Conservation (phyloP, 768 basidiomycete genomes). For the Suillus brevipes region DNA sequence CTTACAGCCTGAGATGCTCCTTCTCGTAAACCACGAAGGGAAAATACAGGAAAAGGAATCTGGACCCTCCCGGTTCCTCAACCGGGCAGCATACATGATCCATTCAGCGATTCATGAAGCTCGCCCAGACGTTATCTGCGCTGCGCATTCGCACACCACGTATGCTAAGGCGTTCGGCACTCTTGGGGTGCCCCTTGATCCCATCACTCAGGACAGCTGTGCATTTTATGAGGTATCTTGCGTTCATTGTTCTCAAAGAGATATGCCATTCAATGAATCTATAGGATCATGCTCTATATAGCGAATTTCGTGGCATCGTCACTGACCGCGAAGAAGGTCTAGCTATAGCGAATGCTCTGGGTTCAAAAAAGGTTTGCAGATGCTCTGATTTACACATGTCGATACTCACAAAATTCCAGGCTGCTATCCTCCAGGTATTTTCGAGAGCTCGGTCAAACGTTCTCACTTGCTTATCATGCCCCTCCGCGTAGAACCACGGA, state of each 20-base stretch:
- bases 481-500: slow-evolving; percentile 26
- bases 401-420: slow-evolving; percentile 10
- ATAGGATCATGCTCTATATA: slow-evolving; percentile 33
- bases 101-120: slow-evolving; percentile 36
- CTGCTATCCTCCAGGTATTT: slow-evolving; percentile 24
- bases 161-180: slow-evolving; percentile 41
- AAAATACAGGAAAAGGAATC: slow-evolving; percentile 32
- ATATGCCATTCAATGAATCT: background rate
- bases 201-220: slow-evolving; percentile 36
- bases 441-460: background rate
- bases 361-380: slow-evolving; percentile 23
- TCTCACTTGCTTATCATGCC: background rate
- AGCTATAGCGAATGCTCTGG: slow-evolving; percentile 31
- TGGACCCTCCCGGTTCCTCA: slow-evolving; percentile 34
- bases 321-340: slow-evolving; percentile 32
- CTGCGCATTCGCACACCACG: slow-evolving; percentile 35
- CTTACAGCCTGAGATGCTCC: slow-evolving; percentile 44
- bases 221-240: slow-evolving; percentile 31
- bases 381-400: background rate
- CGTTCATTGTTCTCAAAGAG: background rate
- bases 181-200: slow-evolving; percentile 32
- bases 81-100: slow-evolving; percentile 41
- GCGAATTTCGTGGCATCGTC: slow-evolving; percentile 37
- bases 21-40: slow-evolving; percentile 45
- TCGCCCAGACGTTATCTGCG: slow-evolving; percentile 38